A percentile compares a stretch with the other conserved stretches of the same genome.
Evolutionary conservation across 2,329 filamentous ascomycete species (phyloP).

Genomic region (Claviceps monticola): DNA sequence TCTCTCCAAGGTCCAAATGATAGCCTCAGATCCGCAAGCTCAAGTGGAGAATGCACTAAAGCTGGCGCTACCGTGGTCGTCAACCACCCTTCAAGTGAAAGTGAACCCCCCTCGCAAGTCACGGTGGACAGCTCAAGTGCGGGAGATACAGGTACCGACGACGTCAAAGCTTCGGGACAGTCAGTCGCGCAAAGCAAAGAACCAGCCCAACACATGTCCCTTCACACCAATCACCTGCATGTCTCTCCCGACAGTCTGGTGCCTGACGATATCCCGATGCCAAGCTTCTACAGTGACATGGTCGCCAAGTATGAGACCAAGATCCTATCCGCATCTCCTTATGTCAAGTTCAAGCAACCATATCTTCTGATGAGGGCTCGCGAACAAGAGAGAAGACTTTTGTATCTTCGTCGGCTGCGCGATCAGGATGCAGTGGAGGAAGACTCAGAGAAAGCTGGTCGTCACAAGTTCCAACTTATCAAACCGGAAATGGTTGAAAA

Average conservation of each 20-base stretch:
- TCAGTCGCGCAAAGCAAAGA: slow-evolving; percentile 13
- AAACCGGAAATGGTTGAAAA: slow-evolving; percentile 91
- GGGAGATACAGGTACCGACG: slow-evolving; percentile 13
- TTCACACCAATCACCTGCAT: slow-evolving; percentile 31
- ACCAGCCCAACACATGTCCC: slow-evolving; percentile 16
- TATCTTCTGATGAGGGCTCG: slow-evolving; percentile 86
- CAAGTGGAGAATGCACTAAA: slow-evolving; percentile 16
- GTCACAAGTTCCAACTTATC: slow-evolving; percentile 75
- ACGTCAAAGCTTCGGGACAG: slow-evolving; percentile 16
- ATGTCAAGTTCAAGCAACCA: slow-evolving; percentile 88
- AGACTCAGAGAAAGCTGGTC: slow-evolving; percentile 47
- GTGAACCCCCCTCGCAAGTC: slow-evolving; percentile 22
- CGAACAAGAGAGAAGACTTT: slow-evolving; percentile 74
- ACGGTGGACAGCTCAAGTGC: slow-evolving; percentile 17
- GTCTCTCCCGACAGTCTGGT: slow-evolving; percentile 40
- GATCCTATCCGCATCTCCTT: slow-evolving; percentile 86
- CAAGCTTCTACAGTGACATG: slow-evolving; percentile 90
- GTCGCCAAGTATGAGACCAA: slow-evolving; percentile 88
- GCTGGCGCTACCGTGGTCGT: slow-evolving; percentile 18
- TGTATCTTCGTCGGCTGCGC: slow-evolving; percentile 68
- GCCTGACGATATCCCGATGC: slow-evolving; percentile 68
- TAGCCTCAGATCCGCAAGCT: slow-evolving; percentile 21
- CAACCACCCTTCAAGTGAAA: slow-evolving; percentile 23
- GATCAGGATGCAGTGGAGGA: slow-evolving; percentile 57
- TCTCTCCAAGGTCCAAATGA: slow-evolving; percentile 27